Evolutionary conservation across 139 green algal species (phyloP).

Genomic region (Chlamydomonas schloesseri): DNA sequence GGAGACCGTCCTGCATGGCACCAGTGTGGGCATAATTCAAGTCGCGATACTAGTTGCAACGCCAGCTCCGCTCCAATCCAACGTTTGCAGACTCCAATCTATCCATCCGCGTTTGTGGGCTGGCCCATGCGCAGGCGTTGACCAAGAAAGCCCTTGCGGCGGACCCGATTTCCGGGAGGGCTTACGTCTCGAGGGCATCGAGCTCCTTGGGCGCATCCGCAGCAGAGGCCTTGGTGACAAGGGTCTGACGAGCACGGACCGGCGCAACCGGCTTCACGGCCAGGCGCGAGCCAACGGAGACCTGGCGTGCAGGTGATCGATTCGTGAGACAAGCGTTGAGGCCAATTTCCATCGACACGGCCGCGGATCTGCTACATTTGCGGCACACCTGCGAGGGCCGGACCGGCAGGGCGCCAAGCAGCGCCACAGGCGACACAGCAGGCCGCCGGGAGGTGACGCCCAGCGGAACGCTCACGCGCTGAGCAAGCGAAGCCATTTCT

Average conservation of each 20-base stretch:
- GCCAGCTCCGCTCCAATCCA: not conserved
- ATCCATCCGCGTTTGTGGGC: not conserved
- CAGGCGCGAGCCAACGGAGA: conserved; percentile 6
- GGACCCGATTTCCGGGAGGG: not conserved
- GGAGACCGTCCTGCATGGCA: conserved; percentile 65
- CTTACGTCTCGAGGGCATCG: conserved; percentile 65
- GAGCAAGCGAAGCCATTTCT: conserved; percentile 19
- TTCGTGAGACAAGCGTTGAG: not conserved
- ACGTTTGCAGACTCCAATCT: not conserved
- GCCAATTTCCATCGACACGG: not conserved
- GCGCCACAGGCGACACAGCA: conserved; percentile 6
- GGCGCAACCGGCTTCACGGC: not conserved
- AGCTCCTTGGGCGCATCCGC: conserved; percentile 57
- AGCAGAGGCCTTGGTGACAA: conserved; percentile 5
- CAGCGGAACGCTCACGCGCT: conserved; percentile 7
- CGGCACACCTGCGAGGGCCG: conserved; percentile 19
- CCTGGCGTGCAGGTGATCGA: conserved; percentile 1
- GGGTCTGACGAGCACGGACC: not conserved
- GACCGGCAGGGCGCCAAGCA: conserved; percentile 25
- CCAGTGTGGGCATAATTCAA: not conserved
- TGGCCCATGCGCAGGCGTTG: not conserved
- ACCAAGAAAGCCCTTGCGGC: not conserved
- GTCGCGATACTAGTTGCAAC: too few relatives aligned
- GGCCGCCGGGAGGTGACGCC: not conserved
- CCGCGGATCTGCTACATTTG: not conserved